Base-by-base conservation (phyloP, 2,329 filamentous ascomycete genomes). In the Pseudocercospora musae region DNA sequence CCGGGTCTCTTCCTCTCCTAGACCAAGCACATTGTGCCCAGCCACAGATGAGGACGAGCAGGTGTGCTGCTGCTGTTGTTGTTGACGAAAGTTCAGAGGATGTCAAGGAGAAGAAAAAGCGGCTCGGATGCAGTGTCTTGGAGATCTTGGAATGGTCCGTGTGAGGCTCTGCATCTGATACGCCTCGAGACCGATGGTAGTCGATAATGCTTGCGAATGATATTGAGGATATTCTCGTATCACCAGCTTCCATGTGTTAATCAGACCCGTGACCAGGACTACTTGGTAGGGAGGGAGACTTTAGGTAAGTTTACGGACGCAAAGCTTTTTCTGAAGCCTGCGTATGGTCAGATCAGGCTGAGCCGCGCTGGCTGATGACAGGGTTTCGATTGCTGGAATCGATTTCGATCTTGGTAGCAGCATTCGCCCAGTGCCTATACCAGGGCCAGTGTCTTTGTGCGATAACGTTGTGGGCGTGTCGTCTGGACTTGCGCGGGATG, bases 181-280 rank as follows among this genome's bases (percentile, higher is more conserved):
- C 1, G 13, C 33, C 13, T 37, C 13, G 33, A n/a, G 33, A 4
- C 33, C 33, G 33, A 37, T 4, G 15, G 15, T n/a, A 37, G 33
- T 13, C 33, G 33, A n/a, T n/a, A 7, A n/a, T 37, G 33, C 33
- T n/a, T 37, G 33, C n/a, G 33, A 37, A 37, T 15, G 33, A n/a
- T 4, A 37, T 37, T 8, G 33, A 37, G 33, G 11, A n/a, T 1
- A n/a, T 37, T 37, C 13, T 7, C 15, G 33, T 3, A n/a, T 15
- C 33, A 37, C 2, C 6, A 15, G 33, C 33, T 37, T 37, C 13
- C 11, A 37, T 37, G 33, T 37, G 33, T 15, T n/a, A 5, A n/a
- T n/a, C 9, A 37, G 33, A n/a, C 33, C 6, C 33, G 33, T 37
- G 33, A 37, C 33, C n/a, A n/a, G n/a, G n/a, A n/a, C n/a, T 82